phyloP scores from a whole-genome alignment of 352 stramenopile genomes.

The Thalassiosira oceanica region DNA sequence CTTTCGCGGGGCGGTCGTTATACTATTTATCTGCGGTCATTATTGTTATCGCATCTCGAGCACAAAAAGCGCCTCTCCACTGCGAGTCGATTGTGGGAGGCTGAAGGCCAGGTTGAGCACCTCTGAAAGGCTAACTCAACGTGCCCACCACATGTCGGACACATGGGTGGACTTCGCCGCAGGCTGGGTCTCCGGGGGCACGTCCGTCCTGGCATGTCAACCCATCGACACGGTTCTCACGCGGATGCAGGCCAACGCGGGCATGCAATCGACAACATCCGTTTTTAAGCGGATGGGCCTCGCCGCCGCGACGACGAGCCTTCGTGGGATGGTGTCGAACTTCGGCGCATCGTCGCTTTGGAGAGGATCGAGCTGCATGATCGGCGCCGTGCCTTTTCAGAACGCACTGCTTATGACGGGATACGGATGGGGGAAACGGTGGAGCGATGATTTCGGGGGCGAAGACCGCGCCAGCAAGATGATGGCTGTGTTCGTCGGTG shows the following conservation, averaged over 20 bases:
- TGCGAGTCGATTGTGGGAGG: too few relatives aligned
- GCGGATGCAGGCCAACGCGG: conserved; percentile 55
- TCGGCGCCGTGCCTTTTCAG: conserved; percentile 72
- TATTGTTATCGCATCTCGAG: too few relatives aligned
- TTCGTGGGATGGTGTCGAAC: conserved; percentile 39
- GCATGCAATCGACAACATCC: neutral
- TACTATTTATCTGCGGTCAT: too few relatives aligned
- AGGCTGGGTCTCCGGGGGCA: conserved; percentile 65
- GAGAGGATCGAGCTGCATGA: conserved; percentile 70
- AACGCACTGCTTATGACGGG: conserved; percentile 79
- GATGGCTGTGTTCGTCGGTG: conserved; percentile 69
- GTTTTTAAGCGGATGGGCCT: neutral
- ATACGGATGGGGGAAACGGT: conserved; percentile 74
- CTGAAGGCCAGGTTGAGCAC: too few relatives aligned
- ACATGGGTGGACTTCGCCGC: conserved; percentile 68
- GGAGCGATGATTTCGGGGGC: conserved; percentile 18
- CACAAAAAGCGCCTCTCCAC: too few relatives aligned
- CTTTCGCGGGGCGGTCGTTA: too few relatives aligned
- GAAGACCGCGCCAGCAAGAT: conserved; percentile 23
- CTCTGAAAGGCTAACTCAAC: too few relatives aligned
- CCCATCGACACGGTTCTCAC: conserved; percentile 77
- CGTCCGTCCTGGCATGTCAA: conserved; percentile 60
- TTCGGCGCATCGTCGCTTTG: conserved; percentile 59
- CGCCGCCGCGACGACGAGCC: conserved; percentile 4
- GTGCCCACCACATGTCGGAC: too few relatives aligned